Base-by-base conservation (phyloP, 768 basidiomycete genomes). In the Cystobasidium ongulense region DNA sequence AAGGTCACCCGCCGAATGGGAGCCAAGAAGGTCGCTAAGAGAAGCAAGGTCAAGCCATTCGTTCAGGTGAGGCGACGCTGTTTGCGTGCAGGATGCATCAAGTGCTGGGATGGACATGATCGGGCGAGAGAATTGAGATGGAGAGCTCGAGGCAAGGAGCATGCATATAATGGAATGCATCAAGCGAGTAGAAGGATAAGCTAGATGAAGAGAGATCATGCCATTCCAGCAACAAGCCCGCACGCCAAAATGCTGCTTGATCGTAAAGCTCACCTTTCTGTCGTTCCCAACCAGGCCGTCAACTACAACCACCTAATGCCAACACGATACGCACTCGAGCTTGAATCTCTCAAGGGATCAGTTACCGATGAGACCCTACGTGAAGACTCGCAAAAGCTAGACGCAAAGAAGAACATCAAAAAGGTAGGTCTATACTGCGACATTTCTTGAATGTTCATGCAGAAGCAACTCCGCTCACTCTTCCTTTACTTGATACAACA, bases 271-370 rank as follows among this genome's bases (percentile, higher is more conserved):
- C 18, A 25, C n/a, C 29, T 27, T 41, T 8, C 38, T 11, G 17
- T 46, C 29, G 25, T 21, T 54, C 29, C n/a, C 1, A 3, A 63
- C 43, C 73, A 95, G 93, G 85, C 88, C 73, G 83, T 98, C 83
- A 99, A 99, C 88, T 98, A 98, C 86, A 91, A 92, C 73, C 96
- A 99, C 84, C 86, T 99, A 76, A 95, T 98, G 89, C 96, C 96
- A 53, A 98, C 96, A 75, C 95, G 96, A 83, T 99, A 98, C 84
- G 90, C 91, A 76, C 87, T 99, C 79, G 96, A 99, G 82, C 86
- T 98, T 81, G 96, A 99, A 83, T 86, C 87, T 65, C 84, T 99
- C 80, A 99, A 98, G 86, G 90, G 90, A 68, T 83, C 86, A 62
- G 88, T 96, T 67, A 84, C 86, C 29, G 81, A 85, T 61, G 95